A percentile compares a stretch with the other conserved stretches of the same genome.
Conservation (phyloP, 495 filamentous ascomycete species). For the Aspergillus indologenus region DNA sequence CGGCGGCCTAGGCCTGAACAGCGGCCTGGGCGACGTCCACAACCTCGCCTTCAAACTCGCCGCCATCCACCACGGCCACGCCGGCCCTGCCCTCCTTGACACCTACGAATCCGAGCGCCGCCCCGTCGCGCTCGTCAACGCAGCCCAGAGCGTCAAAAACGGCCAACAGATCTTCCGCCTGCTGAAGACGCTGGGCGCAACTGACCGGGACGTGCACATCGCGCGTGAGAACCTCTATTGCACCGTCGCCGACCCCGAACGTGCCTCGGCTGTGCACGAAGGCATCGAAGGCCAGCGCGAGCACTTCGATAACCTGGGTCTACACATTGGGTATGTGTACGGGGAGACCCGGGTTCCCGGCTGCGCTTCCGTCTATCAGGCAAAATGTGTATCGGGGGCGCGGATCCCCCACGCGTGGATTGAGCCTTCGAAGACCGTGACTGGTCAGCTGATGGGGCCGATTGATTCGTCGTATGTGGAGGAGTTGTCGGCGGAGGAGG, state of each 20-base stretch:
- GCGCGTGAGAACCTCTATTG: conserved; percentile 28
- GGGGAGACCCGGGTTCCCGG: conserved; percentile 25
- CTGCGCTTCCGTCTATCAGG: conserved; percentile 23
- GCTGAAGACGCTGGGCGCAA: conserved; percentile 30
- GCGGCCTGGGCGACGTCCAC: conserved; percentile 33
- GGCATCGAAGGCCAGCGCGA: conserved; percentile 35
- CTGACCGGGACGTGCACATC: conserved; percentile 20
- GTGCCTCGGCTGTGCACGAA: conserved; percentile 21
- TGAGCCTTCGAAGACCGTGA: not conserved
- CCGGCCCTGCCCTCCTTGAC: conserved; percentile 17
- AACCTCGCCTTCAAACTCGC: conserved; percentile 37
- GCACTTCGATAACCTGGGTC: conserved; percentile 36
- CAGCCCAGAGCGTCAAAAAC: conserved; percentile 37
- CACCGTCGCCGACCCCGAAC: conserved; percentile 23
- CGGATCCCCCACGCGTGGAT: conserved; percentile 37
- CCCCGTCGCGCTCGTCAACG: conserved; percentile 32
- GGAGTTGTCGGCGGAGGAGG: conserved; percentile 19
- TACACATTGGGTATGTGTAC: conserved; percentile 39
- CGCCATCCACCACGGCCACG: conserved; percentile 27
- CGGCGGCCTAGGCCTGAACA: conserved; percentile 36
- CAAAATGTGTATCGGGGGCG: conserved; percentile 18
- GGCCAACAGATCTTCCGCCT: conserved; percentile 33
- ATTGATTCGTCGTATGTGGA: conserved; percentile 31
- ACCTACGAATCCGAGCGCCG: conserved; percentile 31
- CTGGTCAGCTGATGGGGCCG: conserved; percentile 10